These are phyloP conservation scores for Euphorbia peplus DNA, from an alignment of 345 rosid genomes.

Conservation along the genomic window DNA sequence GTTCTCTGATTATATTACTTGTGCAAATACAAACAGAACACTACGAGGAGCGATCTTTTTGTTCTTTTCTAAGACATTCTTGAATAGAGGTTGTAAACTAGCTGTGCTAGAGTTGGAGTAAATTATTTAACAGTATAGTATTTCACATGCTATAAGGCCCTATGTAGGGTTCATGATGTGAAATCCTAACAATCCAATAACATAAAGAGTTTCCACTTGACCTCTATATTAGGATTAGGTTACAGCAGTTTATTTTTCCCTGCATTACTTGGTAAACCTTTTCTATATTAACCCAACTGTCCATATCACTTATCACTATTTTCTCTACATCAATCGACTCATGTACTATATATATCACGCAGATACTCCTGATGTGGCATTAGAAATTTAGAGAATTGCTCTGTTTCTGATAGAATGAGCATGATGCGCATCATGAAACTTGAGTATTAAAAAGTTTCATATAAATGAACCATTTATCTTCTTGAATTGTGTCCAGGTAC, in stretches of 20 bases:
- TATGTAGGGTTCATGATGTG: too few relatives aligned
- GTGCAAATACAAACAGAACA: background rate
- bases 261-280: background rate
- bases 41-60: background rate
- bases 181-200: background rate
- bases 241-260: background rate
- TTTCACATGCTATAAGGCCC: background rate
- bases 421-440: too few relatives aligned
- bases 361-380: background rate
- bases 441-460: background rate
- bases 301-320: background rate
- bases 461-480: constrained; percentile 10
- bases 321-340: background rate
- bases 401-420: background rate
- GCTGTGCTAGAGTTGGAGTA: background rate
- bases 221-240: background rate
- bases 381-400: background rate
- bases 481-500: constrained; percentile 46
- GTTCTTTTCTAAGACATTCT: background rate
- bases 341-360: background rate
- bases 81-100: background rate
- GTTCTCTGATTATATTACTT: background rate
- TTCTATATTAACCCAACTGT: background rate
- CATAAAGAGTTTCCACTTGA: background rate
- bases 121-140: background rate